These are phyloP conservation scores for Trichoderma lentiforme DNA, from an alignment of 2,329 filamentous ascomycete species.

Conservation along the genomic window DNA sequence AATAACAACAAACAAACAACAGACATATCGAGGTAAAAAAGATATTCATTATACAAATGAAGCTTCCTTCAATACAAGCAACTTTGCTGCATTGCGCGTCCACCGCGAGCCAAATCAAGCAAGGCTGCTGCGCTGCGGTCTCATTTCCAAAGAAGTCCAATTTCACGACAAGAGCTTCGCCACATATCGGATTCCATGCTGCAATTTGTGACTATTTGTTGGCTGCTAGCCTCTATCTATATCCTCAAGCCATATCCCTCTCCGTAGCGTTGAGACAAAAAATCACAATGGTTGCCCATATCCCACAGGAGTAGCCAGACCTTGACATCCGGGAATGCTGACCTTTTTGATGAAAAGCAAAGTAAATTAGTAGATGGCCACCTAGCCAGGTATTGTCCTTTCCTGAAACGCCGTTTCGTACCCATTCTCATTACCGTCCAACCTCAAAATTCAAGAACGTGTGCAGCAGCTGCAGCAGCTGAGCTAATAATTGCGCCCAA, in stretches of 20 bases:
- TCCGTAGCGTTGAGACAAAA: not conserved
- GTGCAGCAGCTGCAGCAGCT: not conserved
- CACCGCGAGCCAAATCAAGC: not conserved
- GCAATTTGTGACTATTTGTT: not conserved
- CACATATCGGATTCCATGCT: not conserved
- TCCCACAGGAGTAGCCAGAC: not conserved
- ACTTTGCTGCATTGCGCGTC: not conserved
- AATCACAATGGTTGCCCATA: not conserved
- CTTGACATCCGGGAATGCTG: not conserved
- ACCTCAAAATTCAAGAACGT: not conserved
- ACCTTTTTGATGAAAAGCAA: not conserved
- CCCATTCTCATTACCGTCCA: conserved; percentile 11
- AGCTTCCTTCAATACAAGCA: not conserved
- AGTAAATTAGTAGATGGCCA: not conserved
- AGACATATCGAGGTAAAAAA: too few relatives aligned
- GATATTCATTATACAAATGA: too few relatives aligned
- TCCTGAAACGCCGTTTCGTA: conserved; percentile 18
- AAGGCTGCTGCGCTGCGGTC: not conserved
- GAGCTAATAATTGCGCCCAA: not conserved
- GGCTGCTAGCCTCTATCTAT: not conserved
- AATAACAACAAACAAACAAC: not conserved
- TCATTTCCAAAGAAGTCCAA: not conserved
- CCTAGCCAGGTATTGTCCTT: conserved; percentile 2
- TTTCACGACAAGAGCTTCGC: not conserved
- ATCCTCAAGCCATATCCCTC: not conserved